Percentiles rank a stretch among this genome's conserved stretches.
These are phyloP conservation scores for Gryganskiella cystojenkinii DNA, from an alignment of 192 early-diverging fungal species.

Conservation along the genomic window DNA sequence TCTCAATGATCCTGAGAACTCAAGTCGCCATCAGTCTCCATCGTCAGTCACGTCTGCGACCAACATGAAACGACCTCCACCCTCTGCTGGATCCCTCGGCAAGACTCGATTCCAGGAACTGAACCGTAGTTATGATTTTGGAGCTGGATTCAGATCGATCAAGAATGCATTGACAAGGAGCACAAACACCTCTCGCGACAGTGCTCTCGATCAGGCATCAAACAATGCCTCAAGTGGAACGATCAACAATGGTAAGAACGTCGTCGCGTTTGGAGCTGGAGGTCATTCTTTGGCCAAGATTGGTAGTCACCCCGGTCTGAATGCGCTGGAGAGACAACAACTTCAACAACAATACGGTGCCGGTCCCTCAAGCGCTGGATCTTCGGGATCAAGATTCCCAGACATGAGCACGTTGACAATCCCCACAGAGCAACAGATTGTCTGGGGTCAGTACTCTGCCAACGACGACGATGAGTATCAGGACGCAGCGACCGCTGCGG, in stretches of 20 bases:
- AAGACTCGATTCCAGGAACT: slow-evolving; percentile 44
- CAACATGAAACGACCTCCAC: slow-evolving; percentile 31
- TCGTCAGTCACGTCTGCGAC: slow-evolving; percentile 18
- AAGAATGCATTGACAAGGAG: slow-evolving; percentile 37
- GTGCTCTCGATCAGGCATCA: slow-evolving; percentile 10
- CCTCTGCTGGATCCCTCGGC: slow-evolving; percentile 34
- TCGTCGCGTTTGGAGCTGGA: slow-evolving; percentile 27
- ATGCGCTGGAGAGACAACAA: slow-evolving; percentile 31
- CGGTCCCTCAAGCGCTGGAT: background rate
- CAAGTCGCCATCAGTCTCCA: slow-evolving; percentile 26
- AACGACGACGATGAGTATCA: slow-evolving; percentile 20
- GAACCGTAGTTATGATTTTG: slow-evolving; percentile 37
- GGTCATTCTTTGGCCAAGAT: slow-evolving; percentile 44
- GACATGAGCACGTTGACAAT: slow-evolving; percentile 11
- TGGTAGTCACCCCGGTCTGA: slow-evolving; percentile 37
- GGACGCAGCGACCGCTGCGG: slow-evolving; percentile 18
- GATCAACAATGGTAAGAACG: slow-evolving; percentile 4
- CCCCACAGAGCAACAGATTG: slow-evolving; percentile 22
- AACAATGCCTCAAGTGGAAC: background rate
- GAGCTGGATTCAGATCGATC: slow-evolving; percentile 29
- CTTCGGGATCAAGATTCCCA: slow-evolving; percentile 18
- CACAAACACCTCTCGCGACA: slow-evolving; percentile 28
- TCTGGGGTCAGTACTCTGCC: slow-evolving; percentile 46
- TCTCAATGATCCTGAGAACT: slow-evolving; percentile 30
- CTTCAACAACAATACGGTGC: slow-evolving; percentile 35